phyloP scores from a whole-genome alignment of 2,329 filamentous ascomycete genomes.

The Nemania serpens region DNA sequence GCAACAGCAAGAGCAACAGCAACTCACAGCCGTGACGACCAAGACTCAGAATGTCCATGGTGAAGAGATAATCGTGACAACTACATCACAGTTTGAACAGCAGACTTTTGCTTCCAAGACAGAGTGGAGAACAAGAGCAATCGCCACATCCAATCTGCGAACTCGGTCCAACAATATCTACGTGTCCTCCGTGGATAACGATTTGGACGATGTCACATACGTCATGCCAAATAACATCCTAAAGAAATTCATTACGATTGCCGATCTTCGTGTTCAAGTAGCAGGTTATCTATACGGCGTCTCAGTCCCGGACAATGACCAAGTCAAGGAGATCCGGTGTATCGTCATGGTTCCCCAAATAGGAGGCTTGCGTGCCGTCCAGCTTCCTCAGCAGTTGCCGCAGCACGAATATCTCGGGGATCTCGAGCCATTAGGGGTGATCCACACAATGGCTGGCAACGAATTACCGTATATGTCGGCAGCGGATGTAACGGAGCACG shows the following conservation, averaged over 20 bases:
- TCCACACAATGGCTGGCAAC: slow-evolving; percentile 93
- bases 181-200: slow-evolving; percentile 92
- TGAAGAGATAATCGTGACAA: slow-evolving; percentile 97
- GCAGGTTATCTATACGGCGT: slow-evolving; percentile 93
- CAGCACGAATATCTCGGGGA: slow-evolving; percentile 87
- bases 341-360: slow-evolving; percentile 99
- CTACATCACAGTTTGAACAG: slow-evolving; percentile 96
- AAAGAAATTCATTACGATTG: slow-evolving; percentile 97
- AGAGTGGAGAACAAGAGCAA: slow-evolving; percentile 95
- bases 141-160: slow-evolving; percentile 92
- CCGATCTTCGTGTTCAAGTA: slow-evolving; percentile 94
- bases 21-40: slow-evolving; percentile 95
- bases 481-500: slow-evolving; percentile 90
- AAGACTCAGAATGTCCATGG: slow-evolving; percentile 97
- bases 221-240: slow-evolving; percentile 99
- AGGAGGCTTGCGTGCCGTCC: slow-evolving; percentile 87
- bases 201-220: slow-evolving; percentile 89
- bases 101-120: slow-evolving; percentile 98
- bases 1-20: slow-evolving; percentile 95
- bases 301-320: slow-evolving; percentile 90
- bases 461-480: slow-evolving; percentile 97
- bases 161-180: slow-evolving; percentile 98
- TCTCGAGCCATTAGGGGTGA: slow-evolving; percentile 90
- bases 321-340: slow-evolving; percentile 94
- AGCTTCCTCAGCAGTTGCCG: slow-evolving; percentile 86